These are phyloP conservation scores for Tetragonia tetragonoides DNA, from an alignment of 148 eudicot genomes.

Conservation along the genomic window DNA sequence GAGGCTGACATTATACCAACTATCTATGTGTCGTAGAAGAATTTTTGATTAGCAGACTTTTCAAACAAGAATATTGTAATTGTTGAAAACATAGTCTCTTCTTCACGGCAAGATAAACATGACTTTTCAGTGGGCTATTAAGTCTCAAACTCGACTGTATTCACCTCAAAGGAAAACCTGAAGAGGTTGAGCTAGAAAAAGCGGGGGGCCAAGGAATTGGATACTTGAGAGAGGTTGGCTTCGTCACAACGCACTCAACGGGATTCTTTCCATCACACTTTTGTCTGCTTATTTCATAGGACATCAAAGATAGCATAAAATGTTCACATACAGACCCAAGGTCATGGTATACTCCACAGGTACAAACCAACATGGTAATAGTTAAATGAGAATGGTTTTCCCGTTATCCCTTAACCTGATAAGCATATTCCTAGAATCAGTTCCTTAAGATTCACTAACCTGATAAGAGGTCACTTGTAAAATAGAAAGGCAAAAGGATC, in stretches of 20 bases:
- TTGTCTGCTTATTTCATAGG: background rate
- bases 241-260: slow-evolving; percentile 25
- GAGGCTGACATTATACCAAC: background rate
- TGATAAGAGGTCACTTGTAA: background rate
- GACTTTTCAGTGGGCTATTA: background rate
- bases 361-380: too few species aligned
- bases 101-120: background rate
- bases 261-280: slow-evolving; percentile 13
- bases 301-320: background rate
- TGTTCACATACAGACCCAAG: background rate
- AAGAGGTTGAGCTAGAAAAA: slow-evolving; percentile 4
- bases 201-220: slow-evolving; percentile 17
- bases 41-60: background rate
- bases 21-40: too few species aligned
- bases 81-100: background rate
- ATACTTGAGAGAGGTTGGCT: slow-evolving; percentile 22
- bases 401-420: background rate
- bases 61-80: background rate
- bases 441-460: background rate
- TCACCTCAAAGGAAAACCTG: slow-evolving; percentile 6
- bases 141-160: slow-evolving; percentile 2
- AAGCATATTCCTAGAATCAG: background rate
- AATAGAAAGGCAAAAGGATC: background rate
- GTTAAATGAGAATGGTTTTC: background rate
- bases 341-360: background rate